Percentiles rank a stretch among this genome's conserved stretches.
Conservation (phyloP, 345 rosid species). For the Brassica nigra region DNA sequence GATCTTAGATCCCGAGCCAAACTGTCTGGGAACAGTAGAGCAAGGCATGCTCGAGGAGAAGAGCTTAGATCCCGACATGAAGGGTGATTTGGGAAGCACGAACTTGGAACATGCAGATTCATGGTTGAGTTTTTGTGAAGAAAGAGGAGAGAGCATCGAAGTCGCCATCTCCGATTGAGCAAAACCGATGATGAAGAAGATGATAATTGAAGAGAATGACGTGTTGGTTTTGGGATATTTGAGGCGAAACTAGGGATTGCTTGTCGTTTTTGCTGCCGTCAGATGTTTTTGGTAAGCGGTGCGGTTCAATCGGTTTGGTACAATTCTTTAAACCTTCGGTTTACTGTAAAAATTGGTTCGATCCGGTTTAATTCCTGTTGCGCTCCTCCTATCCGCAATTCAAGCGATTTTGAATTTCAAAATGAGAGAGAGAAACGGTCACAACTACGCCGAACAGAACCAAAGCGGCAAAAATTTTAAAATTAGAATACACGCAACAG, state of each 20-base stretch:
- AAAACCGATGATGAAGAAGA: constrained; percentile 17
- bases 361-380: constrained; percentile 20
- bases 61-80: constrained; percentile 49
- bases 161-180: constrained; percentile 56
- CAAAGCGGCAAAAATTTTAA: background rate
- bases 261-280: constrained; percentile 40
- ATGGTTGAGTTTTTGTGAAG: constrained; percentile 42
- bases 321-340: constrained; percentile 29
- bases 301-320: background rate
- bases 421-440: constrained; percentile 3
- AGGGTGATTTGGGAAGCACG: constrained; percentile 46
- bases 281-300: constrained; percentile 15
- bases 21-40: constrained; percentile 25
- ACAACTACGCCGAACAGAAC: background rate
- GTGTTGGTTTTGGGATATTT: constrained; percentile 5
- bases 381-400: background rate
- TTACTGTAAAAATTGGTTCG: background rate
- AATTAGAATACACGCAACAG: background rate
- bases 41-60: constrained; percentile 35
- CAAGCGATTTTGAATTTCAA: constrained; percentile 13
- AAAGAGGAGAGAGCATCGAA: constrained; percentile 51
- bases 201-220: background rate
- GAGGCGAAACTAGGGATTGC: constrained; percentile 42
- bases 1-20: no score
- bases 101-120: constrained; percentile 34